Evolutionary conservation across 1,139 yeast genomes (phyloP).

Genomic region (Lodderomyces margitis): DNA sequence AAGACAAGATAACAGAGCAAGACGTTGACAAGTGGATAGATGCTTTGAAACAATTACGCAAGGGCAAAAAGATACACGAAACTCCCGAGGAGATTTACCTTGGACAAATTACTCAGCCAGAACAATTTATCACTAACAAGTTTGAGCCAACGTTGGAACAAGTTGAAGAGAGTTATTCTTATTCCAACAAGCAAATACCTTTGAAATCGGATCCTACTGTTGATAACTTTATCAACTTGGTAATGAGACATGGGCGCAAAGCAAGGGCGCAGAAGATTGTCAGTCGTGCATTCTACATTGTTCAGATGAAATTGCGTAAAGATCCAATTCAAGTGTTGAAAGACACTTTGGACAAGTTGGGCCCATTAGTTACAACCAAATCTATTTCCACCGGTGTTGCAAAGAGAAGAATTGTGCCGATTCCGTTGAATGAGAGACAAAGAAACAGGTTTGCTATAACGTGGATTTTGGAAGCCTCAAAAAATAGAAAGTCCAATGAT

Average conservation of each 20-base stretch:
- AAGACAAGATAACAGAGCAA: slow-evolving; percentile 43
- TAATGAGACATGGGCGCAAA: slow-evolving; percentile 93
- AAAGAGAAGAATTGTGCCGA: slow-evolving; percentile 76
- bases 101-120: slow-evolving; percentile 35
- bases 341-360: slow-evolving; percentile 74
- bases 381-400: slow-evolving; percentile 85
- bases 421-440: slow-evolving; percentile 78
- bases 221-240: slow-evolving; percentile 75
- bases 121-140: slow-evolving; percentile 34
- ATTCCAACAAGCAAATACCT: slow-evolving; percentile 59
- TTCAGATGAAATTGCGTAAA: slow-evolving; percentile 65
- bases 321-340: slow-evolving; percentile 79
- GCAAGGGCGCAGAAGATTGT: slow-evolving; percentile 73
- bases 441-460: slow-evolving; percentile 81
- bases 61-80: slow-evolving; percentile 31
- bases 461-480: slow-evolving; percentile 87
- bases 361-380: slow-evolving; percentile 80
- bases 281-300: slow-evolving; percentile 76
- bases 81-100: slow-evolving; percentile 48
- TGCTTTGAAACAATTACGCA: slow-evolving; percentile 56
- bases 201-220: slow-evolving; percentile 64
- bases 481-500: slow-evolving; percentile 74
- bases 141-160: slow-evolving; percentile 64
- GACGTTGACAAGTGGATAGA: slow-evolving; percentile 68
- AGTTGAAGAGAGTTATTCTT: slow-evolving; percentile 47